Base-by-base conservation (phyloP, 208 protist species). In the Kentomonas sorsogonicus region DNA sequence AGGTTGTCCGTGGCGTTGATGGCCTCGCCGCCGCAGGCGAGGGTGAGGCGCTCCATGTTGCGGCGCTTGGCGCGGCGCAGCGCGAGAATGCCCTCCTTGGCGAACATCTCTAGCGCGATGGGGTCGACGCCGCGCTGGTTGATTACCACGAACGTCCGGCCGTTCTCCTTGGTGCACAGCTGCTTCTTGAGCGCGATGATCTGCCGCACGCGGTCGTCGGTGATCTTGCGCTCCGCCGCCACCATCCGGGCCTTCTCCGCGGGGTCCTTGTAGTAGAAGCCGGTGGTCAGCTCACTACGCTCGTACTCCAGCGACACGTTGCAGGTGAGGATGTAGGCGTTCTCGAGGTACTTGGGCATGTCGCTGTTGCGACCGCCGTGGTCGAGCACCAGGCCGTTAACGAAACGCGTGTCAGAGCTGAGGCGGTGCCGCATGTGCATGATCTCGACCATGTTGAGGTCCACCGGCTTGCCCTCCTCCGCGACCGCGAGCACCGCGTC, bases 41-140 rank as follows among this genome's bases (percentile, higher is more conserved):
- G 77, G 43, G 93, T 84, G n/a, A 99, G 77, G 26, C 98, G 82
- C 75, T 99, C 98, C 97, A 99, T 99, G 77, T 99, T 99, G 66
- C 98, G 92, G 36, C 98, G 81, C 89, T 99, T 99, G 10, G 97
- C 98, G 44, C 99, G 85, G 36, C 99, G 92, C 6, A 99, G 82
- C 20, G 92, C 99, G 13, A 99, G 71, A 66, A 99, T 99, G 51
- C 95, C 92, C 53, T 98, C 98, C 66, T 99, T 98, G 10, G 98
- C 93, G 20, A 99, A 83, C 93, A 99, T 98, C 60, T 99, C 97
- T 9, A 99, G 87, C n/a, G 98, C 97, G 52, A 99, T 89, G 18
- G 97, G 98, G 84, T 99, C 99, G 71, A 99, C 99, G 58, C 99
- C 99, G 77, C 99, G 99, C 79, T 99, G 98, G 77, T 99, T 99